phyloP scores from a whole-genome alignment of 768 basidiomycete genomes.

The Serendipita sp. region DNA sequence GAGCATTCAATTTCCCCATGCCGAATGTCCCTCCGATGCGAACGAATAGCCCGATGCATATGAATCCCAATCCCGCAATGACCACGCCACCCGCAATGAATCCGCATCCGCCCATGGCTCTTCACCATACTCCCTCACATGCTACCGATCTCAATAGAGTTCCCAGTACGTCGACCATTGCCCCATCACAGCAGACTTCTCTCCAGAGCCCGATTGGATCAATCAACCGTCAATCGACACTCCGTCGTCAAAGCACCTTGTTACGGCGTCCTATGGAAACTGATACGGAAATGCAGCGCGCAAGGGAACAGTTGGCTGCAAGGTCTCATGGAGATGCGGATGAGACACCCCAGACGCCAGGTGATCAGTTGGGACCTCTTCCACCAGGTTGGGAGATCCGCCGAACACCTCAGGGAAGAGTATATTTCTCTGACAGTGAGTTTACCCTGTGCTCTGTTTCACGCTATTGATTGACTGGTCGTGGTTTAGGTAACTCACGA shows the following conservation, averaged over 20 bases:
- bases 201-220: no score
- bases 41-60: background rate
- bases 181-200: no score
- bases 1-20: background rate
- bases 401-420: constrained; percentile 29
- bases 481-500: constrained; percentile 22
- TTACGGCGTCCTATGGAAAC: background rate
- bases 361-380: constrained; percentile 24
- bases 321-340: background rate
- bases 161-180: no score
- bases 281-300: background rate
- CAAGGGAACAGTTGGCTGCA: background rate
- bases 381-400: constrained; percentile 32
- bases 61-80: background rate
- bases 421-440: constrained; percentile 28
- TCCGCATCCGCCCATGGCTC: no score
- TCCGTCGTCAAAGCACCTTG: background rate
- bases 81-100: no score
- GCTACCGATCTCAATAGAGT: no score
- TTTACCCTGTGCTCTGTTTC: background rate
- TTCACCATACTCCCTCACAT: no score
- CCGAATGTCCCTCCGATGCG: background rate
- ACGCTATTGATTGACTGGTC: background rate
- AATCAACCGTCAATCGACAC: no score
- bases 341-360: constrained; percentile 10